A percentile compares a stretch with the other conserved stretches of the same genome.
Evolutionary conservation across 768 basidiomycete genomes (phyloP).

Genomic region (Leccinum variicolor): DNA sequence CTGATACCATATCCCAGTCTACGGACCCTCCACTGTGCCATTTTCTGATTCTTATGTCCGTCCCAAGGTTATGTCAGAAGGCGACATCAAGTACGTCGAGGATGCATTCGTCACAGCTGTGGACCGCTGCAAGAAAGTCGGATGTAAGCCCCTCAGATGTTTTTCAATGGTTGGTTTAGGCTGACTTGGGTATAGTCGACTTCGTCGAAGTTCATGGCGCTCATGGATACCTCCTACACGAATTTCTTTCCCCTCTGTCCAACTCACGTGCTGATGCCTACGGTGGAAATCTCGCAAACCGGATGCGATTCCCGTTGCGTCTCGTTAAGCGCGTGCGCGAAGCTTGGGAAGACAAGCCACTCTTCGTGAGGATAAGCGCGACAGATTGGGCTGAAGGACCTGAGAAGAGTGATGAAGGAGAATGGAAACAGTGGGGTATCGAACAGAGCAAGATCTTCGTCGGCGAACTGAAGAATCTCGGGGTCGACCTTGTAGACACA

Average conservation of each 20-base stretch:
- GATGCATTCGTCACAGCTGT: slow-evolving; percentile 57
- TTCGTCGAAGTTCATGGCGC: slow-evolving; percentile 73
- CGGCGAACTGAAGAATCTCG: slow-evolving; percentile 53
- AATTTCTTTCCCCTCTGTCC: slow-evolving; percentile 71
- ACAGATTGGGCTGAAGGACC: slow-evolving; percentile 61
- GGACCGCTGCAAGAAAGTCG: slow-evolving; percentile 53
- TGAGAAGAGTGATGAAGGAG: slow-evolving; percentile 50
- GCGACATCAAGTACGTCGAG: slow-evolving; percentile 54
- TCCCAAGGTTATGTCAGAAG: slow-evolving; percentile 57
- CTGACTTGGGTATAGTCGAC: slow-evolving; percentile 44
- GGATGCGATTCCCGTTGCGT: slow-evolving; percentile 63
- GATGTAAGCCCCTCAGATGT: slow-evolving; percentile 43
- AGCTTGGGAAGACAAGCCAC: slow-evolving; percentile 59
- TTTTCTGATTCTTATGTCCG: slow-evolving; percentile 49
- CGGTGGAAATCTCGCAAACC: slow-evolving; percentile 72
- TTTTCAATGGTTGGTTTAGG: not conserved
- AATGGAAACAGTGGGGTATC: slow-evolving; percentile 71
- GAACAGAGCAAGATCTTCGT: slow-evolving; percentile 67
- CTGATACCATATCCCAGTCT: slow-evolving; percentile 39
- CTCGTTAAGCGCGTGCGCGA: slow-evolving; percentile 50
- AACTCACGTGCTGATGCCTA: slow-evolving; percentile 70
- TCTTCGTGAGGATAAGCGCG: slow-evolving; percentile 70
- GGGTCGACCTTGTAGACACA: slow-evolving; percentile 76
- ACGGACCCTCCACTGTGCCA: slow-evolving; percentile 55
- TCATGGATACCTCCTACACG: slow-evolving; percentile 60